phyloP scores from a whole-genome alignment of 371 early-diverging fungal genomes.

The Basidiobolus heterosporus region DNA sequence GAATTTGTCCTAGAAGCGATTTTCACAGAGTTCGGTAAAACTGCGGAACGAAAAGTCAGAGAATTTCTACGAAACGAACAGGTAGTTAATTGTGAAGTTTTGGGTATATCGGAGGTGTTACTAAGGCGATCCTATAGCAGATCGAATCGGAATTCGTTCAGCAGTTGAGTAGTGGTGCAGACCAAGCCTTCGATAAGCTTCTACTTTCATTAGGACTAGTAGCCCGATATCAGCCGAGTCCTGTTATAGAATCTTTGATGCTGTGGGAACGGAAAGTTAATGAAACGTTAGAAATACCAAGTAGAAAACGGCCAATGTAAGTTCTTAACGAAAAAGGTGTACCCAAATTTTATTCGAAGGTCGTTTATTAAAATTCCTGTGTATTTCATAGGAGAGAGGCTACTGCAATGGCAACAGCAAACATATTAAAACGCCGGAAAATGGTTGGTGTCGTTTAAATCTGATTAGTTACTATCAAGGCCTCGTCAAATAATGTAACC shows the following conservation, averaged over 20 bases:
- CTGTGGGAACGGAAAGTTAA: constrained; percentile 71
- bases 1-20: constrained; percentile 24
- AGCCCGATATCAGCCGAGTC: constrained; percentile 67
- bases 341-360: no score
- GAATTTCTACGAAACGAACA: constrained; percentile 15
- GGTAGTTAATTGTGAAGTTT: constrained; percentile 6
- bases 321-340: no score
- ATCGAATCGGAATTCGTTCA: constrained; percentile 18
- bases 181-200: constrained; percentile 63
- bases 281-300: constrained; percentile 9
- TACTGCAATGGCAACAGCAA: neutral
- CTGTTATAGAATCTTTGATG: constrained; percentile 80
- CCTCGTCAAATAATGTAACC: neutral
- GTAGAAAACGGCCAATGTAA: constrained; percentile 8
- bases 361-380: neutral
- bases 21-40: constrained; percentile 30
- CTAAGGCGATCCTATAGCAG: constrained; percentile 10
- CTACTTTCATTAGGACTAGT: constrained; percentile 62
- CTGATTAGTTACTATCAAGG: neutral
- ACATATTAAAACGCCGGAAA: constrained; percentile 1
- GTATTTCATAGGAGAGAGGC: neutral
- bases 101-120: neutral
- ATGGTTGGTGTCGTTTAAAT: no score
- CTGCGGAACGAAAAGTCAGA: constrained; percentile 28
- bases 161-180: constrained; percentile 36